Conservation (phyloP, 768 basidiomycete species). For the Amanita exitialis region DNA sequence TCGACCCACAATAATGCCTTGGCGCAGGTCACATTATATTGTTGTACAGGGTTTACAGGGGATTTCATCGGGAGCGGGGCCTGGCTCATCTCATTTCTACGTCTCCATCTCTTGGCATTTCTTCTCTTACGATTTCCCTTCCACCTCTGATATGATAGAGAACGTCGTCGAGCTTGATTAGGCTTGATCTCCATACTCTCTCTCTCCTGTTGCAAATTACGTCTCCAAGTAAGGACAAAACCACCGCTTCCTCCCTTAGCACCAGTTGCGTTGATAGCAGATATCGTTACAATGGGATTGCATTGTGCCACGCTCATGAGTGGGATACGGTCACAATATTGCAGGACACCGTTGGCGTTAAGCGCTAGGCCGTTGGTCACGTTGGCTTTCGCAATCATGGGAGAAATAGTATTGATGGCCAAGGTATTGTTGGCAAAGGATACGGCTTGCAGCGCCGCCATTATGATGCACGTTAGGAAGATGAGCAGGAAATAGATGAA, state of each 20-base stretch:
- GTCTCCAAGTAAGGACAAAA: conserved; percentile 4
- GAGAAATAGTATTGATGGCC: conserved; percentile 21
- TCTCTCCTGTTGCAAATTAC: background rate
- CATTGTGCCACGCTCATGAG: conserved; percentile 18
- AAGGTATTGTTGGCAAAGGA: conserved; percentile 26
- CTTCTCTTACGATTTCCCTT: background rate
- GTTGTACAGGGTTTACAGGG: background rate
- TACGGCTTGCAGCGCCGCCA: conserved; percentile 29
- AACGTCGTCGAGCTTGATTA: background rate
- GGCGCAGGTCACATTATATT: conserved; percentile 20
- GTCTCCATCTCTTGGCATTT: background rate
- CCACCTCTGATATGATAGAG: background rate
- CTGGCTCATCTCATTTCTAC: background rate
- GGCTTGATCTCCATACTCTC: background rate
- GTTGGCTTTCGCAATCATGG: conserved; percentile 20
- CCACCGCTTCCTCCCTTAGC: background rate
- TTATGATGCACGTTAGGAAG: conserved; percentile 27
- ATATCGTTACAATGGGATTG: conserved; percentile 6
- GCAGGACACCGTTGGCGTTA: conserved; percentile 15
- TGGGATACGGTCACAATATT: conserved; percentile 32
- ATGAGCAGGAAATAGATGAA: conserved; percentile 37
- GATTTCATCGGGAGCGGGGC: conserved; percentile 3
- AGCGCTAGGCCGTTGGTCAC: conserved; percentile 16
- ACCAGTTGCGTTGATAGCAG: background rate
- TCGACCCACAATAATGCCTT: conserved; percentile 35